Base-by-base conservation (phyloP, 805 yeast species). In the Cyberlindnera maritima region DNA sequence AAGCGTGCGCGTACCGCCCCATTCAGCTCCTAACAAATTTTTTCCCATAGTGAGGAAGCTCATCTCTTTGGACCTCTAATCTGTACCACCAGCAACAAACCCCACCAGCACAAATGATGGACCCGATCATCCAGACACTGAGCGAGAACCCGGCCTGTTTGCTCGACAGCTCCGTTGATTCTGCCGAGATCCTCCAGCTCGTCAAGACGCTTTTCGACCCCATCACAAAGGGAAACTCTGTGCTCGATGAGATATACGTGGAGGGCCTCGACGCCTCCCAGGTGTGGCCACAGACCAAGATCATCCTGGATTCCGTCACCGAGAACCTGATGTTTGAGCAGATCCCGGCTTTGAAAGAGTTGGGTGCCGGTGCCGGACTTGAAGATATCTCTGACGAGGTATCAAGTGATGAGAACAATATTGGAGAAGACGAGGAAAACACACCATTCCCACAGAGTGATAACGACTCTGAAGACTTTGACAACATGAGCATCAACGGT, bases 261-360 rank as follows among this genome's bases (percentile, higher is more conserved):
- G 95, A 90, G 41, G 98, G 97, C 1, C 71, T 92, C 45, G 96
- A 88, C 63, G 83, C 96, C 20, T 77, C 85, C 34, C 98, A 92
- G 62, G 90, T 94, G 0, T 92, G 92, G 89, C 96, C 92, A 46
- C 98, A 92, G 66, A 83, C 88, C 2, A 88, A 87, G 65, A 76
- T 92, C 69, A 83, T 92, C 17, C 70, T 89, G 33, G 97, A 90
- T 48, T 85, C 84, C 8, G 85, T 85, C 12, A 81, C 84, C 23
- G 89, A 84, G 40, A 72, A 75, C 36, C 66, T 89, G 31, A 61
- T 87, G 61, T 74, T 72, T 46, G 78, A 73, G 17, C 74, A 75
- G 43, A 76, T 88, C 37, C 81, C 82, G 2, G 71, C 67, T 32
- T 59, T 84, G 48, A 76, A 21, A 9, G 70, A 52, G 62, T 51